Evolutionary conservation across 345 rosid species (phyloP).

Genomic region (Crucihimalaya himalaica): DNA sequence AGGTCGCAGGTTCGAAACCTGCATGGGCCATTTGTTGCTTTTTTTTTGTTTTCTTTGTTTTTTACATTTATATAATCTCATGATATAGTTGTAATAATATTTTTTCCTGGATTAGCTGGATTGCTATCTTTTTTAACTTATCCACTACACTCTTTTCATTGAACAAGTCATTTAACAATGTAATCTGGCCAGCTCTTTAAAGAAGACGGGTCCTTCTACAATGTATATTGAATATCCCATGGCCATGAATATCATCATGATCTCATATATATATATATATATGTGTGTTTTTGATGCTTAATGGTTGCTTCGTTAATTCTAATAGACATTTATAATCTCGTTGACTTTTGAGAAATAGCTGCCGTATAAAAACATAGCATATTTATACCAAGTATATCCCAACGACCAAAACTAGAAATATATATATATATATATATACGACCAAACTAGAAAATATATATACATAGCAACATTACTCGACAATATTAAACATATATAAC

Average conservation of each 20-base stretch:
- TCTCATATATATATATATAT: too few relatives aligned
- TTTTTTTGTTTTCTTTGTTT: too few relatives aligned
- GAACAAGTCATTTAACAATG: background rate
- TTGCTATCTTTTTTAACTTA: too few relatives aligned
- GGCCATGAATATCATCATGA: background rate
- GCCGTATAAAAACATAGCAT: background rate
- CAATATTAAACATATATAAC: background rate
- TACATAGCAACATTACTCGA: background rate
- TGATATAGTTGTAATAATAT: background rate
- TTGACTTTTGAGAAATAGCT: background rate
- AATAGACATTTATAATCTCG: too few relatives aligned
- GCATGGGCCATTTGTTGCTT: slow-evolving; percentile 44
- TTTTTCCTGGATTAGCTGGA: too few relatives aligned
- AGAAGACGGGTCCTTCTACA: background rate
- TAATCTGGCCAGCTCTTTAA: background rate
- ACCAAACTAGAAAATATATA: too few relatives aligned
- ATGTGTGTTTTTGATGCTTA: too few relatives aligned
- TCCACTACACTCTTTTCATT: background rate
- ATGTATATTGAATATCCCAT: background rate
- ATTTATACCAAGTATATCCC: background rate
- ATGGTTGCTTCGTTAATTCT: too few relatives aligned
- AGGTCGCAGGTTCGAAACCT: slow-evolving; percentile 81
- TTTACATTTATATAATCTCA: too few relatives aligned
- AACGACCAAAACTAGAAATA: too few relatives aligned
- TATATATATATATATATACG: too few relatives aligned